Base-by-base conservation (phyloP, 257 asterid species). In the Jacaranda mimosifolia region DNA sequence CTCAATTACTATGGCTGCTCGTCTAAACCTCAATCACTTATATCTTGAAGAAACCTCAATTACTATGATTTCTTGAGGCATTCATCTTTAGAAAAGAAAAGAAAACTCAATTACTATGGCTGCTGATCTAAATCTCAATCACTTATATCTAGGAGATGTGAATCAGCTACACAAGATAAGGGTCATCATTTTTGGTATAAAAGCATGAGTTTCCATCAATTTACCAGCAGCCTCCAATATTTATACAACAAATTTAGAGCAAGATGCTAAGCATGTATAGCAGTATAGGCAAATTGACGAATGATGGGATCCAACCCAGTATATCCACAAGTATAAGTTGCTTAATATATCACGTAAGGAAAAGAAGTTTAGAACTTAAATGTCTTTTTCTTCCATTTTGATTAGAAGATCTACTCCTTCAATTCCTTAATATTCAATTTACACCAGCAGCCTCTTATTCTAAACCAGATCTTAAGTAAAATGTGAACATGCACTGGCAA, bases 401-500 rank as follows among this genome's bases (percentile, higher is more conserved):
- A 17, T 59, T 45, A 9, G 3, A 57, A 19, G 77, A 21, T 19
- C 65, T 59, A 32, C 39, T n/a, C 32, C 51, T 26, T 14, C 12
- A 58, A 4, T 59, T 73, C 32, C 17, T 15, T 48, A 17, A 11
- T 36, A 6, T 59, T 63, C 53, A 49, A 74, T 63, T 46, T 46
- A 46, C 17, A 14, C 39, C 53, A 36, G 53, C 11, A 52, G 45
- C 51, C 36, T 53, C 10, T 15, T 14, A 40, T 12, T 49, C 35
- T 39, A 63, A 75, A 35, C 57, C 19, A 15, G 53, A 63, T 43
- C 65, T 9, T 40, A 36, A 35, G 53, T 42, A 15, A 79, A 52
- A 26, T 32, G 36, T 40, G 72, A 43, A n/a, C 77, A 58, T 67
- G 32, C 70, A 60, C 45, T 18, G 10, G 43, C 68, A 51, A 57